phyloP scores from a whole-genome alignment of 2,329 filamentous ascomycete species.

The Hymenotorrendiella dingleyae region DNA sequence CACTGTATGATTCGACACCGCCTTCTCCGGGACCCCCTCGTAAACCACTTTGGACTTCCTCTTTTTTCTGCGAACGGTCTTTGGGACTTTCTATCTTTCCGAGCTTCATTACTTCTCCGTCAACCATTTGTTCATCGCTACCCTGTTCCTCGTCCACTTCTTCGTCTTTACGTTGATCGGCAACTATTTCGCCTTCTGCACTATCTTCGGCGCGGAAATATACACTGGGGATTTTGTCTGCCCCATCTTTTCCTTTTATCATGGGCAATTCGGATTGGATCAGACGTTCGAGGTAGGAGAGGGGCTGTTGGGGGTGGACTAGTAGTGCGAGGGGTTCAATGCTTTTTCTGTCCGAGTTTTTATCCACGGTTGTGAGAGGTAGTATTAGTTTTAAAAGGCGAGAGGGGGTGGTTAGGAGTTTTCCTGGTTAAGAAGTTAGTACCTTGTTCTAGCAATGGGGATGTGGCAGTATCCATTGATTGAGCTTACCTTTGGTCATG shows the following conservation, averaged over 20 bases:
- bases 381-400: slow-evolving; percentile 75
- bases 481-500: slow-evolving; percentile 55
- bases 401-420: slow-evolving; percentile 74
- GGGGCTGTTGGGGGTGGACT: slow-evolving; percentile 81
- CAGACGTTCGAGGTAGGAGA: slow-evolving; percentile 83
- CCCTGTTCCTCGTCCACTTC: slow-evolving; percentile 34
- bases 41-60: slow-evolving; percentile 33
- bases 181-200: slow-evolving; percentile 49
- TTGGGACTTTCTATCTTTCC: slow-evolving; percentile 28
- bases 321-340: slow-evolving; percentile 82
- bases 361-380: slow-evolving; percentile 60
- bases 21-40: slow-evolving; percentile 46
- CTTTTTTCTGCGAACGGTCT: slow-evolving; percentile 23
- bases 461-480: neutral
- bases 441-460: neutral
- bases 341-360: slow-evolving; percentile 55
- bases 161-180: slow-evolving; percentile 32
- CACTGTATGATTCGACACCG: slow-evolving; percentile 65
- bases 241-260: slow-evolving; percentile 51
- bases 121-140: slow-evolving; percentile 43
- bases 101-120: slow-evolving; percentile 36
- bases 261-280: slow-evolving; percentile 81
- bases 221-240: slow-evolving; percentile 65
- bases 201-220: slow-evolving; percentile 77
- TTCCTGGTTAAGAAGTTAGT: slow-evolving; percentile 43